Evolutionary conservation across 2,329 filamentous ascomycete genomes (phyloP), one percentile per base, ranked within the genome.

Genomic region (Nemania sp.): DNA sequence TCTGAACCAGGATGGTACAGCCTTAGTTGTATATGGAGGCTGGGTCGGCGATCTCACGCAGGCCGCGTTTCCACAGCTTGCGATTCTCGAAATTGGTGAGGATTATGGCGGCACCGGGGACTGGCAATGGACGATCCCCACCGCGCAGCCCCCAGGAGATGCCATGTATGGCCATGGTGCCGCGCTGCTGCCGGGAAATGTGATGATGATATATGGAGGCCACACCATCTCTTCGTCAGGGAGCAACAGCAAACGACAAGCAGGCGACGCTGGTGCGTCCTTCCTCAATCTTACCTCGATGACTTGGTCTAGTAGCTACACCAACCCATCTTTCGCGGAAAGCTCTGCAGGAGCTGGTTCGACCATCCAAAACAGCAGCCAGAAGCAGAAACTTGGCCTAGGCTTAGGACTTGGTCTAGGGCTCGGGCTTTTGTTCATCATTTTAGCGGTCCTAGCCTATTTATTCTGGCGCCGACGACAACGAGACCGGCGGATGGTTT

Each of bases 1-100:
- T 1, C 74, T 97, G 4, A 90, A 84, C 23, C 81, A 88, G 47
- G 91, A 96, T 66, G 92, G 92, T 0, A 82, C 77, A 22, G 84
- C 81, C n/a, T 77, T 97, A 7, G 75, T 96, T 34, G 75, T 99
- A 1, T 79, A 91, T 55, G 94, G 94, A 17, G 94, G 94, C 1
- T 99, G 94, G 94, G 91, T 97, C 4, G 93, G 92, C 3, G 86
- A 95, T 65, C 78, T 88, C 0, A 80, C 76, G 7, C 88, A 85
- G 26, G 82, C 92, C 1, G 94, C 94, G 0, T 77, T 86, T 24
- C 94, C 94, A 1, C 91, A 96, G 67, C 76, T 97, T 22, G 89
- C 84, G 0, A 73, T 97, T 3, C 75, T 97, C 3, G 77, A 90
- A 53, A 77, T 97, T 52, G 90, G 87, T 6, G 80, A 86, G 56